Percentiles rank a stretch among this genome's conserved stretches.
Conservation (phyloP, 306 rosid genomes). For the Malus domestica region DNA sequence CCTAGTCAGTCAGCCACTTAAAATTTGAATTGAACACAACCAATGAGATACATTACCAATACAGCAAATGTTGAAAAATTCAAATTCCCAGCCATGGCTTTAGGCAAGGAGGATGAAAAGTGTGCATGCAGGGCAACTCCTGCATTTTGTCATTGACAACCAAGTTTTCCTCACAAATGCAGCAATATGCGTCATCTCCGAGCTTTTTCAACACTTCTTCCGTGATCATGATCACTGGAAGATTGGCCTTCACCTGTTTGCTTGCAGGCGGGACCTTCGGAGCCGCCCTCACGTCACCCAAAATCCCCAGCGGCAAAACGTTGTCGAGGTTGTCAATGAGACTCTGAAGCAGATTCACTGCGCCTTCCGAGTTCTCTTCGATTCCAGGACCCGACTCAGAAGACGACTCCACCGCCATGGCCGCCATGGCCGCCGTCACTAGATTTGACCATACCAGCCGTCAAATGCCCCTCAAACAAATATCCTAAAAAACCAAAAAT, state of each 20-base stretch:
- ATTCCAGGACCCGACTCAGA: constrained; percentile 7
- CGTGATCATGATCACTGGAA: no score
- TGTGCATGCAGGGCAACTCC: no score
- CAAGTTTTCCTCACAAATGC: no score
- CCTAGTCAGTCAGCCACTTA: no score
- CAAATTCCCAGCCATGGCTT: no score
- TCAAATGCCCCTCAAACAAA: constrained; percentile 96
- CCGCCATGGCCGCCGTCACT: constrained; percentile 42
- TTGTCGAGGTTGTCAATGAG: constrained; percentile 58
- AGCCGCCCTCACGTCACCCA: background rate
- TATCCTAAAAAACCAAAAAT: constrained; percentile 43
- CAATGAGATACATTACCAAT: no score
- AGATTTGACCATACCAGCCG: constrained; percentile 50
- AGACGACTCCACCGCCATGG: constrained; percentile 44
- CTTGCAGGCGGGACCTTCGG: constrained; percentile 84
- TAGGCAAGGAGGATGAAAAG: no score
- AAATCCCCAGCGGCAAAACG: constrained; percentile 27
- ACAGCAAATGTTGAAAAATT: no score
- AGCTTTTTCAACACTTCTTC: no score
- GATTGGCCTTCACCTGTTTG: constrained; percentile 29
- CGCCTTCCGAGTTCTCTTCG: constrained; percentile 29
- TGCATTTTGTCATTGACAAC: no score
- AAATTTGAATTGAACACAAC: no score
- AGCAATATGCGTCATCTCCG: no score
- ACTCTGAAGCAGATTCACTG: constrained; percentile 47